Conservation (phyloP, 495 filamentous ascomycete species). For the Xylaria cubensis region DNA sequence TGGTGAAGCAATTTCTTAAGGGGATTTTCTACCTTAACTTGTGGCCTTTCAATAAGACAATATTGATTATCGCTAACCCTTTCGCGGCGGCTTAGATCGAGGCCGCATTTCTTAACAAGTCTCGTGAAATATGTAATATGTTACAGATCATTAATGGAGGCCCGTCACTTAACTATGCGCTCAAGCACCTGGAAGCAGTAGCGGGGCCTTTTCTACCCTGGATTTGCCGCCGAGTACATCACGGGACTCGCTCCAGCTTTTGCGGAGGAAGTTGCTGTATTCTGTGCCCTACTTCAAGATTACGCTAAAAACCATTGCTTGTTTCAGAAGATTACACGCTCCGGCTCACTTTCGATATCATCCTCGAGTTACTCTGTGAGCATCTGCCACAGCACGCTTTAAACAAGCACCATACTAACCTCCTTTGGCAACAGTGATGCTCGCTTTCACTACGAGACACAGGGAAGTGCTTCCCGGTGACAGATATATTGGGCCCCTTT, state of each 20-base stretch:
- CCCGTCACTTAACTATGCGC: constrained; percentile 32
- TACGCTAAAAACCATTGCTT: constrained; percentile 33
- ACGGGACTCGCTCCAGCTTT: constrained; percentile 41
- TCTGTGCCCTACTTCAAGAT: constrained; percentile 32
- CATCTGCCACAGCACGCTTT: constrained; percentile 9
- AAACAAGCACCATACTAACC: not conserved
- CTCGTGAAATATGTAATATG: constrained; percentile 10
- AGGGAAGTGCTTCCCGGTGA: constrained; percentile 30
- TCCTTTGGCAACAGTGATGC: constrained; percentile 19
- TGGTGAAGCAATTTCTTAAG: constrained; percentile 27
- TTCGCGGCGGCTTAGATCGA: constrained; percentile 32
- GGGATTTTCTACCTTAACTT: constrained; percentile 43
- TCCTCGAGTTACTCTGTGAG: constrained; percentile 35
- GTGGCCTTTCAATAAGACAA: constrained; percentile 41
- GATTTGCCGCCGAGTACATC: constrained; percentile 43
- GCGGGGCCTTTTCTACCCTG: constrained; percentile 43
- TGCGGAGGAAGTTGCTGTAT: constrained; percentile 37
- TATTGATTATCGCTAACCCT: constrained; percentile 35
- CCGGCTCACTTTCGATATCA: constrained; percentile 72
- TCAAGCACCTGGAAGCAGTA: constrained; percentile 41
- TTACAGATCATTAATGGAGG: constrained; percentile 36
- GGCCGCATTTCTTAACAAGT: constrained; percentile 29
- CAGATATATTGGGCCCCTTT: constrained; percentile 40
- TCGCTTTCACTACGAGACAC: constrained; percentile 34
- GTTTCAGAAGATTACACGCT: constrained; percentile 69